phyloP scores from a whole-genome alignment of 805 yeast genomes.

The Ogataea corticis region DNA sequence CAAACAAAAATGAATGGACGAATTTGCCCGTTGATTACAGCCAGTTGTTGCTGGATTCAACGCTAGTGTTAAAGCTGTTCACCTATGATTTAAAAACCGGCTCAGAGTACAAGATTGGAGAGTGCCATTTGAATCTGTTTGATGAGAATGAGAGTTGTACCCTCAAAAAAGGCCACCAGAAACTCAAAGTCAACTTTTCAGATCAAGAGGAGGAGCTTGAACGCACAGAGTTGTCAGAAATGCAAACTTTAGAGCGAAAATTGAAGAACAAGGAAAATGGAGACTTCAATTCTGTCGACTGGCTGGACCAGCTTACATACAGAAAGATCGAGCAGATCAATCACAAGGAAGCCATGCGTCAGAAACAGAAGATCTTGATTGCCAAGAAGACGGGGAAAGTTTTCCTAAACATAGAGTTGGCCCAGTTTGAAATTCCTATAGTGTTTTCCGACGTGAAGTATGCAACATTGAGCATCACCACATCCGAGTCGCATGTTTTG shows the following conservation, averaged over 20 bases:
- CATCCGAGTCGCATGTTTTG: conserved; percentile 24
- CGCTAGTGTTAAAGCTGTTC: conserved; percentile 61
- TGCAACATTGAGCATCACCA: conserved; percentile 31
- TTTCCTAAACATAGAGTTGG: conserved; percentile 46
- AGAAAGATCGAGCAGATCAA: conserved; percentile 50
- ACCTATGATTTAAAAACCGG: conserved; percentile 58
- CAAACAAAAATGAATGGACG: conserved; percentile 55
- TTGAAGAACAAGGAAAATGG: conserved; percentile 68
- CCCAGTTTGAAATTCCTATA: conserved; percentile 70
- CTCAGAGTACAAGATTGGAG: conserved; percentile 54
- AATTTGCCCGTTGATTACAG: conserved; percentile 68
- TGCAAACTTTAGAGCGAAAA: conserved; percentile 51
- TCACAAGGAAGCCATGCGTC: conserved; percentile 13
- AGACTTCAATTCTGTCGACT: conserved; percentile 56
- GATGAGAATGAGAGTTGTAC: conserved; percentile 46
- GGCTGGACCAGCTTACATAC: conserved; percentile 74
- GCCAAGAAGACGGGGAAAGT: conserved; percentile 19
- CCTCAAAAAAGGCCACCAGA: conserved; percentile 71
- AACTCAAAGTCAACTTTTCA: conserved; percentile 38
- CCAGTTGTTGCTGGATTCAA: conserved; percentile 67
- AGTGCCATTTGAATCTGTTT: conserved; percentile 60
- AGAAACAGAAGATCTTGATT: conserved; percentile 12
- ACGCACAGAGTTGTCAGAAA: conserved; percentile 30
- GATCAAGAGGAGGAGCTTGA: conserved; percentile 11
- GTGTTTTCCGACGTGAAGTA: conserved; percentile 63